Base-by-base conservation (phyloP, 1,284 basidiomycete genomes). In the Rugosomyces carneus region DNA sequence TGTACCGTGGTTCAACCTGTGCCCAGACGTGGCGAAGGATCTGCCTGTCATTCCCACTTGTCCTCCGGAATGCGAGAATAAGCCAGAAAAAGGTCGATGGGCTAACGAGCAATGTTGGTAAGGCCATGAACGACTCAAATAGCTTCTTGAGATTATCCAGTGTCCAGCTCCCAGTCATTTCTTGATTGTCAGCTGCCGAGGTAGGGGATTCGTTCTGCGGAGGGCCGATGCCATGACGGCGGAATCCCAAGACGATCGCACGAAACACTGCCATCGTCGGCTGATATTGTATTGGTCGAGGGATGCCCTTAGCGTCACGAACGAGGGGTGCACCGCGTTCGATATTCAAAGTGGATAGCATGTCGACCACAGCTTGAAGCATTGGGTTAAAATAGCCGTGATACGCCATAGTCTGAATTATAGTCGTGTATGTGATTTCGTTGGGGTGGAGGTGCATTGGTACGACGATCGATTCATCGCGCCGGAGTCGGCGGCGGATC, bases 191-290 rank as follows among this genome's bases (percentile, higher is more conserved):
- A 37, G 48, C 32, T 19, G 40, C 15, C 13, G 41, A 40, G 18
- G 21, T 40, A 21, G 32, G 9, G 19, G 27, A 7, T 15, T 40
- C 29, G 9, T 34, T 39, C 42, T 43, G 24, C 35, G 13, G 29
- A 29, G 35, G 32, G 5, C 49, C 47, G 23, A 61, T 53, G 29
- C 72, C 81, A 52, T 88, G 80, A 10, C 76, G 74, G 5, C 74
- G 68, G 60, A 92, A 93, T 0, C 88, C 90, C 6, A 84, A 70
- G 60, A 93, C 91, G 19, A 93, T 63, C 6, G 79, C 76, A 10
- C 84, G 76, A 59, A 84, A 93, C 11, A 79, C 67, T 19, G 75
- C 64, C 38, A 76, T 52, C 1, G 70, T 75, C 0, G 80, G 72
- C 34, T 62, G 55, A 50, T 73, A 76, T 20, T 57, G 54, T 5